Evolutionary conservation across 1,284 basidiomycete species (phyloP), one percentile per base, ranked within the genome.

Genomic region (Phellopilus nigrolimitatus): DNA sequence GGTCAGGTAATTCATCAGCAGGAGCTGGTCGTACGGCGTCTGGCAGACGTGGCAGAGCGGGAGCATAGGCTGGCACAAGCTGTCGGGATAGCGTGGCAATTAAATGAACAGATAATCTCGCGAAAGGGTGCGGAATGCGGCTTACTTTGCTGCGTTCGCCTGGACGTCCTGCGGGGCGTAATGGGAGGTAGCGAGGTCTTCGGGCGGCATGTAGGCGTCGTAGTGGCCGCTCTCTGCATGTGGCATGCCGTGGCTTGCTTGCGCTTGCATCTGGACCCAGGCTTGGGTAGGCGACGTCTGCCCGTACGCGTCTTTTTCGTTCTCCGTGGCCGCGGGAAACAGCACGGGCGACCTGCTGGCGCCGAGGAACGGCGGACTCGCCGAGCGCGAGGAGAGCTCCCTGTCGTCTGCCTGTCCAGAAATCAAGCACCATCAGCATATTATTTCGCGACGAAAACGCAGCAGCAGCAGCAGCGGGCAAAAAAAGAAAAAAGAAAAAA

Each of bases 351-450:
- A 51, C 13, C 10, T 34, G 25, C 36, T 19, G 22, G 41, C 22
- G 5, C 33, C 33, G 15, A 28, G n/a, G 28, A 45, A 45, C 17
- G 33, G 12, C 7, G 49, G 49, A 37, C 49, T 51, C n/a, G 25
- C 41, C 13, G 49, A 51, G 27, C 49, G 49, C 7, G 49, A 51
- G 21, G 49, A 51, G 27, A 48, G 33, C 12, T 15, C 37, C 17
- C 24, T 44, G 10, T 51, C 49, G 27, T 51, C 49, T 1, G 33
- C 19, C 49, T 51, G 15, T 27, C 7, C 9, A 10, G 19, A 12
- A 8, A 27, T 47, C 13, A 12, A 40, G 9, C 3, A n/a, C 22
- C 15, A 10, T 38, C 33, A 38, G 24, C 38, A 44, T 4, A 24
- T 25, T 15, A 15, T 10, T 28, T 28, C 21, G 42, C 19, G 3